phyloP scores from a whole-genome alignment of 345 rosid species.

The Eucalyptus sideroxylon region DNA sequence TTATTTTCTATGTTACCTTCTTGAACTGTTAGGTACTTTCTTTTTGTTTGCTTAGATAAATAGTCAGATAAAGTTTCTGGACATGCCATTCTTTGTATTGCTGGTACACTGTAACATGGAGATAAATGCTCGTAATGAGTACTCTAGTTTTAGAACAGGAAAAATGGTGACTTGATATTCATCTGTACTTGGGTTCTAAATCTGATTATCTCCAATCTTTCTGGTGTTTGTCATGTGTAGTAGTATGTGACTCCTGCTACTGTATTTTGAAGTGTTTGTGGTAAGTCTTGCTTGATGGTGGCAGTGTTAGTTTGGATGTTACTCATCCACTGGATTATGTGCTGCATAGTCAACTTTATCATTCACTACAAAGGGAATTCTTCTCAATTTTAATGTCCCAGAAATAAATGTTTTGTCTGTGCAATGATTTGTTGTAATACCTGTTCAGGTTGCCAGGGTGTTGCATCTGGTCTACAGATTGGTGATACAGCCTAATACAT shows the following conservation, averaged over 20 bases:
- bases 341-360: not conserved
- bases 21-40: not conserved
- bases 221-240: not conserved
- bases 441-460: slow-evolving; percentile 75
- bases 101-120: not conserved
- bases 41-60: not conserved
- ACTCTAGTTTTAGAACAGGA: not conserved
- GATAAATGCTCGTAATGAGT: not conserved
- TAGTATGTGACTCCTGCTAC: not conserved
- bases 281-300: not conserved
- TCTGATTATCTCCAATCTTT: not conserved
- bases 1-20: not conserved
- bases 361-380: not conserved
- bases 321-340: not conserved
- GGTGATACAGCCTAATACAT: slow-evolving; percentile 86
- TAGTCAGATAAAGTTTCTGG: not conserved
- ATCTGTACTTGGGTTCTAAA: not conserved
- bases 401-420: not conserved
- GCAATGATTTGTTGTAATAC: not conserved
- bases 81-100: not conserved
- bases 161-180: not conserved
- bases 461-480: slow-evolving; percentile 83
- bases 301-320: not conserved
- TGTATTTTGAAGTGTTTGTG: not conserved
- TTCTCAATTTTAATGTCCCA: not conserved